A percentile compares a stretch with the other conserved stretches of the same genome.
These are phyloP conservation scores for Chaetomium olivaceum DNA, from an alignment of 2,329 filamentous ascomycete species.

Conservation along the genomic window DNA sequence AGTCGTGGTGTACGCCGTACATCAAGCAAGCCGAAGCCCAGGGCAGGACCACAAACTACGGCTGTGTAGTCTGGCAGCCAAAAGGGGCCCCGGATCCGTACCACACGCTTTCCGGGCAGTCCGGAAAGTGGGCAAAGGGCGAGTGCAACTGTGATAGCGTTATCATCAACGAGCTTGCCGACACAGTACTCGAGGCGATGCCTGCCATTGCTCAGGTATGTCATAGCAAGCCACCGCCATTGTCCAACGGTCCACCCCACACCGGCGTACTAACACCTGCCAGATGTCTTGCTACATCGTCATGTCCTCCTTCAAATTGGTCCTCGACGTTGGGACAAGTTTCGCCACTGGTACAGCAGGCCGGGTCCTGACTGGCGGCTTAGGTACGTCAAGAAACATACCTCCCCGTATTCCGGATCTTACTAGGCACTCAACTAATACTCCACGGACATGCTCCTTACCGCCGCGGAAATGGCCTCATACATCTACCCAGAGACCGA, in stretches of 20 bases:
- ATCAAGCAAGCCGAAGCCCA: background rate
- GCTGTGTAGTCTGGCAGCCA: background rate
- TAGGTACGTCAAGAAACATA: no score
- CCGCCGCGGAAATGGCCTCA: background rate
- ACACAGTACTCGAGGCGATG: background rate
- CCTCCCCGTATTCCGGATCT: no score
- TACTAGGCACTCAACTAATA: background rate
- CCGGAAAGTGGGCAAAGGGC: background rate
- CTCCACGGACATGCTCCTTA: background rate
- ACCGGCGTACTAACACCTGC: background rate
- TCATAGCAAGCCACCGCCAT: background rate
- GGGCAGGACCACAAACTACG: background rate
- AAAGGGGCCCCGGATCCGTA: background rate
- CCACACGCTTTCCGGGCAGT: no score
- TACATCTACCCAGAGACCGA: background rate
- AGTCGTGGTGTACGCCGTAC: background rate
- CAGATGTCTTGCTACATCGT: background rate
- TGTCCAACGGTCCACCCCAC: no score
- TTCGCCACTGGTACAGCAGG: background rate
- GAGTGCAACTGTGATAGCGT: background rate
- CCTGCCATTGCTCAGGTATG: conserved; percentile 1
- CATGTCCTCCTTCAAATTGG: background rate
- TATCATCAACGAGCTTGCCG: background rate
- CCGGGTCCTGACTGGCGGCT: background rate
- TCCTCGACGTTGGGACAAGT: background rate